phyloP scores from a whole-genome alignment of 495 filamentous ascomycete genomes.

The Tuber calosporum region DNA sequence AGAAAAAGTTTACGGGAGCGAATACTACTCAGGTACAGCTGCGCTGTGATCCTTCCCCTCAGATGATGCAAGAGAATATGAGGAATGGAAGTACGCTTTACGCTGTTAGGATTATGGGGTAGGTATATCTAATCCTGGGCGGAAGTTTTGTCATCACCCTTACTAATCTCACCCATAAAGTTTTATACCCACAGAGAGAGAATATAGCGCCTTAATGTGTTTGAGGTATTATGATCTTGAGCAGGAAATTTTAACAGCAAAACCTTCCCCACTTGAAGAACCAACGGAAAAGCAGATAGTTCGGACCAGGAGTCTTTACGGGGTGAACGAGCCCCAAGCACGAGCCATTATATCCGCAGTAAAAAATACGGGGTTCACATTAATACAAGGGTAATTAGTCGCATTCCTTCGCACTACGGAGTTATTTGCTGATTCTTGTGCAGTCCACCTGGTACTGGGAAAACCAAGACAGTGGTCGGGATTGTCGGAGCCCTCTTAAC shows the following conservation, averaged over 20 bases:
- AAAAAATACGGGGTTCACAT: conserved; percentile 90
- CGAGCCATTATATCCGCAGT: conserved; percentile 83
- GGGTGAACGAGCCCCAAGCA: conserved; percentile 82
- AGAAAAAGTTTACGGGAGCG: conserved; percentile 61
- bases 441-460: conserved; percentile 85
- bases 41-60: conserved; percentile 61
- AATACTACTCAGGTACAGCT: conserved; percentile 64
- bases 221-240: conserved; percentile 93
- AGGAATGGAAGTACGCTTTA: conserved; percentile 39
- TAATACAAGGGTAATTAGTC: conserved; percentile 71
- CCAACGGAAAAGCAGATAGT: conserved; percentile 66
- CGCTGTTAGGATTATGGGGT: conserved; percentile 48
- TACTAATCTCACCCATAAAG: conserved; percentile 49
- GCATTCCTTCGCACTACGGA: neutral
- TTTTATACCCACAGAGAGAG: conserved; percentile 84
- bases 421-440: conserved; percentile 16
- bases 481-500: conserved; percentile 85
- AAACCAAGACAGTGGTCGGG: conserved; percentile 95
- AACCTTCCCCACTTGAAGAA: conserved; percentile 75
- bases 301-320: conserved; percentile 63
- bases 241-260: conserved; percentile 78
- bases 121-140: conserved; percentile 52
- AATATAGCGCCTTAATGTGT: conserved; percentile 83
- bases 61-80: conserved; percentile 42
- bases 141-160: conserved; percentile 57